phyloP scores from a whole-genome alignment of 305 asterid genomes.

The Plantago lanceolata region DNA sequence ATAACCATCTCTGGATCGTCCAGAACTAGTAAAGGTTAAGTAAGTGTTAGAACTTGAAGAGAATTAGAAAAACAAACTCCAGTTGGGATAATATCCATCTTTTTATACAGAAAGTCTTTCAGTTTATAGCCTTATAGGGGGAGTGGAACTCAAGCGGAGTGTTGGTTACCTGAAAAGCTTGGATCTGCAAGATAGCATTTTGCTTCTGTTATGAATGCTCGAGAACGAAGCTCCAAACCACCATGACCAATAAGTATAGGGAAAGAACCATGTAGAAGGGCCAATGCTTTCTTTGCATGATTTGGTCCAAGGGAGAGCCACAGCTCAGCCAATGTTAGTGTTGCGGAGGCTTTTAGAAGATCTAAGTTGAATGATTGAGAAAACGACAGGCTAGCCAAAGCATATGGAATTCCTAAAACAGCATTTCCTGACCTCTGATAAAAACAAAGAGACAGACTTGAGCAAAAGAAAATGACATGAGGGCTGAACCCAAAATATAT shows the following conservation, averaged over 20 bases:
- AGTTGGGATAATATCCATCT: too few species aligned
- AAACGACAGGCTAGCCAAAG: conserved; percentile 89
- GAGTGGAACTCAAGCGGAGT: conserved; percentile 3
- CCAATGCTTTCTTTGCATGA: conserved; percentile 74
- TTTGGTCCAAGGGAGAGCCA: conserved; percentile 91
- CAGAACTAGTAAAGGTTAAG: conserved; percentile 41
- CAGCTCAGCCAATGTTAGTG: conserved; percentile 72
- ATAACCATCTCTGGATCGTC: conserved; percentile 64
- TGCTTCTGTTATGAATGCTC: conserved; percentile 77
- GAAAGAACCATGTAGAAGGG: conserved; percentile 71
- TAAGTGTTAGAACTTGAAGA: neutral
- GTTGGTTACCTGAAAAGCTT: conserved; percentile 55
- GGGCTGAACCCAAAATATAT: conserved; percentile 3
- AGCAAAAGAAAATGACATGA: conserved; percentile 16
- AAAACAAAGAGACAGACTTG: conserved; percentile 2
- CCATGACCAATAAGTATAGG: conserved; percentile 94
- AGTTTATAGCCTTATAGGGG: too few species aligned
- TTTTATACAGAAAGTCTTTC: too few species aligned
- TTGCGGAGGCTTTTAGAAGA: conserved; percentile 91
- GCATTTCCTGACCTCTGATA: conserved; percentile 83
- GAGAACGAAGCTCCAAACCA: conserved; percentile 83
- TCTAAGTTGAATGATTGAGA: conserved; percentile 89
- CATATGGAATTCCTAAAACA: conserved; percentile 86
- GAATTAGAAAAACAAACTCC: neutral
- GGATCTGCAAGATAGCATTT: conserved; percentile 83